Evolutionary conservation across 1,139 yeast species (phyloP).

Genomic region (Geotrichum aggregatum): DNA sequence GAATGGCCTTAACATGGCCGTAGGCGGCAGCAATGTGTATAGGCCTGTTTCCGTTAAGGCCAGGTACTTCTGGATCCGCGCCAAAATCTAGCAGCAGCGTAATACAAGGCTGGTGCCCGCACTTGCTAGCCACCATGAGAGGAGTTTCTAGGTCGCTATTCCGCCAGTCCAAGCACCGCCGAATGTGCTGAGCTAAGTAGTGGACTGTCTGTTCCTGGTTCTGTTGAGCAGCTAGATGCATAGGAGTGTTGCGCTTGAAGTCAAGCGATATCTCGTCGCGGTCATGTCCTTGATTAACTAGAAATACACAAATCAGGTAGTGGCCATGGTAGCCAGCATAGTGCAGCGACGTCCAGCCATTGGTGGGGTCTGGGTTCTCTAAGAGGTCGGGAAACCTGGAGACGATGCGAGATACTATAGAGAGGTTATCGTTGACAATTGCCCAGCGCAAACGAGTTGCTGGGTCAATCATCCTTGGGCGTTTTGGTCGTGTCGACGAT

Average conservation of each 20-base stretch:
- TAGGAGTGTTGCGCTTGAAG: constrained; percentile 65
- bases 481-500: neutral
- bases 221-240: constrained; percentile 67
- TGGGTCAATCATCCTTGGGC: constrained; percentile 46
- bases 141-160: constrained; percentile 57
- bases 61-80: constrained; percentile 56
- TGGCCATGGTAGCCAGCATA: constrained; percentile 81
- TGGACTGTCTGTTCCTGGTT: constrained; percentile 79
- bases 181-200: constrained; percentile 74
- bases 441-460: constrained; percentile 69
- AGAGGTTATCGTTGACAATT: constrained; percentile 63
- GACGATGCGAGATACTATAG: constrained; percentile 67
- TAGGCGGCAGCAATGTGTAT: constrained; percentile 76
- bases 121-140: constrained; percentile 64
- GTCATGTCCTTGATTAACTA: constrained; percentile 52
- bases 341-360: constrained; percentile 89
- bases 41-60: constrained; percentile 71
- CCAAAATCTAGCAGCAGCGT: constrained; percentile 72
- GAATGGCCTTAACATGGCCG: constrained; percentile 64
- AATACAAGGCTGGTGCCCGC: constrained; percentile 67
- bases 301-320: constrained; percentile 64
- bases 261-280: constrained; percentile 49
- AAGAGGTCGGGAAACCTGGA: constrained; percentile 71
- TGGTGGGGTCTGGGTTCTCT: constrained; percentile 63
- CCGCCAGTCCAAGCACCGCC: constrained; percentile 58